A percentile compares a stretch with the other conserved stretches of the same genome.
These are phyloP conservation scores for Lachancea mirantina DNA, from an alignment of 805 yeast genomes.

Conservation along the genomic window DNA sequence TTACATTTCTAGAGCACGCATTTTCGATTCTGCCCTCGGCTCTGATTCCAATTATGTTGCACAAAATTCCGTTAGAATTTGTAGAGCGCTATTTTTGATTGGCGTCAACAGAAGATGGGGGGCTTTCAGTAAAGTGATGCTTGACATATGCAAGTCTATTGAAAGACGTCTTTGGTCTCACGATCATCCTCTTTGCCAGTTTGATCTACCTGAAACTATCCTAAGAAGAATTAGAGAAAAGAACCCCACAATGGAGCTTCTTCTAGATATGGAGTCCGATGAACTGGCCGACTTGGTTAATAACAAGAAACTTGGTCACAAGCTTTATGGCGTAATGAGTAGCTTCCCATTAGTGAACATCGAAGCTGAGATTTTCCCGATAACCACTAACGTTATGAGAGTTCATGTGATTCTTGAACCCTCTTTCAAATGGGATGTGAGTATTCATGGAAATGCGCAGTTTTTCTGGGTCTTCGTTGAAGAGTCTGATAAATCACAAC, in stretches of 20 bases:
- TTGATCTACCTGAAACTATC: slow-evolving; percentile 67
- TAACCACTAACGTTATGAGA: slow-evolving; percentile 79
- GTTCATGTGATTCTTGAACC: slow-evolving; percentile 64
- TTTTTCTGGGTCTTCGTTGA: slow-evolving; percentile 91
- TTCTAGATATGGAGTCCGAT: slow-evolving; percentile 62
- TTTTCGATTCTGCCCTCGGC: slow-evolving; percentile 71
- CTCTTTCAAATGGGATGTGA: slow-evolving; percentile 80
- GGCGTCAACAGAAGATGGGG: slow-evolving; percentile 94
- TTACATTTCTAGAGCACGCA: slow-evolving; percentile 65
- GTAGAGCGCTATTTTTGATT: slow-evolving; percentile 82
- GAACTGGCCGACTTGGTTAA: slow-evolving; percentile 91
- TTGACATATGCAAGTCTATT: slow-evolving; percentile 78
- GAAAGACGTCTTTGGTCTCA: slow-evolving; percentile 83
- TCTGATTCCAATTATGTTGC: slow-evolving; percentile 93
- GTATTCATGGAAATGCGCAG: slow-evolving; percentile 74
- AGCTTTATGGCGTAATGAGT: slow-evolving; percentile 51
- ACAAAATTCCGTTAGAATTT: slow-evolving; percentile 88
- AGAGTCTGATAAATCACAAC: slow-evolving; percentile 64
- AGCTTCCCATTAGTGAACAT: slow-evolving; percentile 71
- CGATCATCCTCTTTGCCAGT: slow-evolving; percentile 84
- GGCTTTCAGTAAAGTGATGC: slow-evolving; percentile 58
- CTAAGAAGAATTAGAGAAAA: slow-evolving; percentile 54
- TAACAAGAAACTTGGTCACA: slow-evolving; percentile 64
- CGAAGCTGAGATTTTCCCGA: slow-evolving; percentile 80
- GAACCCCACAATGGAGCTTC: slow-evolving; percentile 59